A percentile compares a stretch with the other conserved stretches of the same genome.
Evolutionary conservation across 2,329 filamentous ascomycete genomes (phyloP).

Genomic region (Colletotrichum magnum): DNA sequence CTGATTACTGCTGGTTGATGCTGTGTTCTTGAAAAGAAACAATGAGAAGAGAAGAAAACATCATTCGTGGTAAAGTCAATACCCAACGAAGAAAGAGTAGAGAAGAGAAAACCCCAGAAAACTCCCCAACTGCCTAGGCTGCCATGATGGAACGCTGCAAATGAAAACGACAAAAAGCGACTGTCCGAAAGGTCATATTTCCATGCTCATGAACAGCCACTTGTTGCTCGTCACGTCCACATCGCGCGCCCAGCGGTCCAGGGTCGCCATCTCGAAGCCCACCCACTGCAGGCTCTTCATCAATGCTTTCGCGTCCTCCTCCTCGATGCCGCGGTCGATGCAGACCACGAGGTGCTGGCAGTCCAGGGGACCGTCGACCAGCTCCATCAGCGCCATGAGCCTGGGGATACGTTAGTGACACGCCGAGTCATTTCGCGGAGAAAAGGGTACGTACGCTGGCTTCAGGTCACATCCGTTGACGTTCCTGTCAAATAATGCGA

Average conservation of each 20-base stretch:
- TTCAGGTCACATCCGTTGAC: slow-evolving; percentile 85
- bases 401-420: slow-evolving; percentile 60
- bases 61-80: background rate
- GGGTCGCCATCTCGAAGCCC: slow-evolving; percentile 86
- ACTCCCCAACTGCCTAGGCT: slow-evolving; percentile 35
- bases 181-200: slow-evolving; percentile 69
- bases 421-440: no score
- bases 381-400: slow-evolving; percentile 90
- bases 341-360: slow-evolving; percentile 86
- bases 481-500: slow-evolving; percentile 86
- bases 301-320: slow-evolving; percentile 74
- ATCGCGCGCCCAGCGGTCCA: slow-evolving; percentile 80
- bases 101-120: background rate
- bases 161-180: slow-evolving; percentile 18
- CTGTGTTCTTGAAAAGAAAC: slow-evolving; percentile 4
- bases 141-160: slow-evolving; percentile 20
- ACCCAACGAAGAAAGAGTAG: background rate
- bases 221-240: slow-evolving; percentile 78
- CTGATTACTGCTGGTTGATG: slow-evolving; percentile 12
- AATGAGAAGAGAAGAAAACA: slow-evolving; percentile 21
- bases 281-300: slow-evolving; percentile 93
- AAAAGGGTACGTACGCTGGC: slow-evolving; percentile 77
- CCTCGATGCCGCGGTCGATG: slow-evolving; percentile 79
- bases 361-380: slow-evolving; percentile 82
- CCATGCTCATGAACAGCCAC: slow-evolving; percentile 93